Evolutionary conservation across 2,329 filamentous ascomycete genomes (phyloP).

Genomic region (Monosporascus sp.): DNA sequence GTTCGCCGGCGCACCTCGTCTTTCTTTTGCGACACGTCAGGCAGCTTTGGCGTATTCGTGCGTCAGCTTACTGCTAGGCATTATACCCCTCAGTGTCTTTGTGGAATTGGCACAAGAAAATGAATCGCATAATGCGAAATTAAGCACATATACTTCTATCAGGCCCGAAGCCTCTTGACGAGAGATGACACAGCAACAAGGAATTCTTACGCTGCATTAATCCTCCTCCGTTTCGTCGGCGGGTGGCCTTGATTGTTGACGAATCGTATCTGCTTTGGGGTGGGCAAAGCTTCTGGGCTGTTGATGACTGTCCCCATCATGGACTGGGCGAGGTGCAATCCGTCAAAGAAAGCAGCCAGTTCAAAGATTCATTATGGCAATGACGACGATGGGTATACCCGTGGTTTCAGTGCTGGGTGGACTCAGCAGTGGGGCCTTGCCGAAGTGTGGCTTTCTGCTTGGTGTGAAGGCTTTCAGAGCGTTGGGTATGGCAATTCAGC

Average conservation of each 20-base stretch:
- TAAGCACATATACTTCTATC: constrained; percentile 1
- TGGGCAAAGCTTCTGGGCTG: constrained; percentile 29
- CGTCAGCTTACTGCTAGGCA: constrained; percentile 14
- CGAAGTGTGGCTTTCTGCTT: neutral
- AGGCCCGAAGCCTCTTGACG: constrained; percentile 9
- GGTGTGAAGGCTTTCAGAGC: neutral
- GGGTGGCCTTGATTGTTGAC: constrained; percentile 79
- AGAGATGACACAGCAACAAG: constrained; percentile 10
- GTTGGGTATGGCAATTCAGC: neutral
- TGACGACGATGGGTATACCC: constrained; percentile 25
- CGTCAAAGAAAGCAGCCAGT: constrained; percentile 2
- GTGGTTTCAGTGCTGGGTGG: constrained; percentile 9
- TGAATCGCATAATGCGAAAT: constrained; percentile 5
- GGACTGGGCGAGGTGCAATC: constrained; percentile 5
- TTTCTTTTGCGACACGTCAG: constrained; percentile 71
- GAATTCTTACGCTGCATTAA: constrained; percentile 66
- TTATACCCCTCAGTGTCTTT: constrained; percentile 1
- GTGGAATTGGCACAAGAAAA: neutral
- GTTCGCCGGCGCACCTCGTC: constrained; percentile 69
- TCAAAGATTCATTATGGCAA: constrained; percentile 6
- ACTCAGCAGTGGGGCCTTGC: neutral
- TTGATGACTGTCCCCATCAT: constrained; percentile 43
- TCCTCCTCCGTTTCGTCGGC: constrained; percentile 70
- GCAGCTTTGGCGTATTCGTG: constrained; percentile 41
- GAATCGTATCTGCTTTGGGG: constrained; percentile 64